Conservation (phyloP, 352 stramenopile genomes). For the Paralagenidium karlingii region DNA sequence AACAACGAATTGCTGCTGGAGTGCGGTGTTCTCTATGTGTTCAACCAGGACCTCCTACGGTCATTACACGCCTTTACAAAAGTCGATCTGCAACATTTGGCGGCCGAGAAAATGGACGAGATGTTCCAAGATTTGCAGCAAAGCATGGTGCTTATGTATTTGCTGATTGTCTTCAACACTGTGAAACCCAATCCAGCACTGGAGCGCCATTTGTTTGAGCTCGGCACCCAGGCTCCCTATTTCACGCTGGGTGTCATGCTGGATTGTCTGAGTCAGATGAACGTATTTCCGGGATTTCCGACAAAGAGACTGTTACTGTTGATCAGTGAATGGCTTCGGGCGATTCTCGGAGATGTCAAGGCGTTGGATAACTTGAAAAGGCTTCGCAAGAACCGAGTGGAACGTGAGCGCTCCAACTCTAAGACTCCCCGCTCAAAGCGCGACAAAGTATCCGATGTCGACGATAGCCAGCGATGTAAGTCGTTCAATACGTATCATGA, state of each 20-base stretch:
- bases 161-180: constrained; percentile 64
- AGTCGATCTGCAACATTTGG: constrained; percentile 63
- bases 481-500: constrained; percentile 54
- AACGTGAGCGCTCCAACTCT: constrained; percentile 2
- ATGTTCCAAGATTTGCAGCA: constrained; percentile 58
- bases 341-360: constrained; percentile 35
- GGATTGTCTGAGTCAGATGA: constrained; percentile 56
- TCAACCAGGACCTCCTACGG: constrained; percentile 39
- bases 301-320: constrained; percentile 69
- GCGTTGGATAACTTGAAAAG: constrained; percentile 40
- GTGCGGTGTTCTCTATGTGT: constrained; percentile 51
- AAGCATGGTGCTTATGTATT: constrained; percentile 66
- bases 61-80: constrained; percentile 51
- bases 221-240: constrained; percentile 39
- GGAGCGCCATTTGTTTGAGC: constrained; percentile 49
- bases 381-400: constrained; percentile 20
- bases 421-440: neutral
- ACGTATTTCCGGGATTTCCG: constrained; percentile 58
- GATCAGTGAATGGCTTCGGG: constrained; percentile 52
- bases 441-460: no score
- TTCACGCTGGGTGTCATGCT: constrained; percentile 55
- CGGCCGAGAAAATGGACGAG: constrained; percentile 45
- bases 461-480: constrained; percentile 38
- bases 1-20: constrained; percentile 71
- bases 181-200: constrained; percentile 49